These are phyloP conservation scores for Hypoxylon sp. DNA, from an alignment of 2,329 filamentous ascomycete genomes.

Conservation along the genomic window DNA sequence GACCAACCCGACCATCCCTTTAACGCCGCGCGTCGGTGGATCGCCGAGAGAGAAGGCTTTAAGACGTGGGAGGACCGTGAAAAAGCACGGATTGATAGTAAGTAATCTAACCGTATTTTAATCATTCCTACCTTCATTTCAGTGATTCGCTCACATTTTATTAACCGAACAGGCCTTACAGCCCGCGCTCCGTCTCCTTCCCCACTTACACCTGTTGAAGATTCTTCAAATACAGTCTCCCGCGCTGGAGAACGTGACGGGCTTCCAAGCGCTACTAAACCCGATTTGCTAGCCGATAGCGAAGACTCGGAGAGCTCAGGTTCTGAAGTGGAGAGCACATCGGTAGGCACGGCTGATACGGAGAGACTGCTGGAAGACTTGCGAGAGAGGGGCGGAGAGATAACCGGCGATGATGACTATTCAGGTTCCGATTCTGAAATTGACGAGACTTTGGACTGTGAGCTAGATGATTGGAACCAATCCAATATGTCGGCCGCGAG, in stretches of 20 bases:
- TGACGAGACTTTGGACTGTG: constrained; percentile 35
- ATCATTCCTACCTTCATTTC: not conserved
- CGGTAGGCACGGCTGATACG: constrained; percentile 25
- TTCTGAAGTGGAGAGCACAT: constrained; percentile 21
- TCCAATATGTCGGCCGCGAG: not conserved
- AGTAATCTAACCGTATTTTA: constrained; percentile 5
- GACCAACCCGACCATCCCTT: constrained; percentile 39
- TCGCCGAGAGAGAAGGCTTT: constrained; percentile 48
- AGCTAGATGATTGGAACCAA: constrained; percentile 34
- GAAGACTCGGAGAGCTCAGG: constrained; percentile 17
- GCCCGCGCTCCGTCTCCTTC: constrained; percentile 3
- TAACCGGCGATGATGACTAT: constrained; percentile 49
- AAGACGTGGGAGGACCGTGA: constrained; percentile 46
- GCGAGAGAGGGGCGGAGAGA: constrained; percentile 45
- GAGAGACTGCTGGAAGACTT: constrained; percentile 40
- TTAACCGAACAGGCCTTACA: constrained; percentile 3
- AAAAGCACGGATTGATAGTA: constrained; percentile 35
- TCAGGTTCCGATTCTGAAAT: constrained; percentile 31
- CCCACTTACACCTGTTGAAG: constrained; percentile 5
- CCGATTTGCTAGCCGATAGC: not conserved
- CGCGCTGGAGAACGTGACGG: not conserved
- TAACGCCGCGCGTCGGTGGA: constrained; percentile 47
- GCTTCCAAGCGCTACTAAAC: not conserved
- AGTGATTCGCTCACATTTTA: not conserved
- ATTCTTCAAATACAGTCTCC: not conserved